Evolutionary conservation across 192 early-diverging fungal species (phyloP), one percentile per base, ranked within the genome.

Genomic region (Funneliformis geosporum): DNA sequence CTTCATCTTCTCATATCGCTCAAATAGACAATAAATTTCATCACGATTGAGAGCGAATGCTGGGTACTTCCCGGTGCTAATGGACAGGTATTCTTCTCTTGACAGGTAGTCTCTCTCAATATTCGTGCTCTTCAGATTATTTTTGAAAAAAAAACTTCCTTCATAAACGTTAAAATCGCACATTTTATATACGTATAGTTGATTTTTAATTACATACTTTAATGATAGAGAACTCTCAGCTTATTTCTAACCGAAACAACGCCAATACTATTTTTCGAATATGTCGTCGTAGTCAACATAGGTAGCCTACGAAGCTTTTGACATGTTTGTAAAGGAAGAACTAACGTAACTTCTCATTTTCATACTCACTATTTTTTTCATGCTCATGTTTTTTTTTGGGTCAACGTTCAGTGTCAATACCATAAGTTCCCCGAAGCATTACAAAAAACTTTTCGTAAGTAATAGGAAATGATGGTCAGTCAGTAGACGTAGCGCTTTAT

Each of bases 341-440:
- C 1, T 60, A 47, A 7, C 8, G 6, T 60, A 5, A 12, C 42
- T 6, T 73, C 47, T 33, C 33, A 2, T 33, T 2, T 33, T 33
- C 33, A 33, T 39, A 25, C 8, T n/a, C n/a, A 46, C 33, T 23
- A 55, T 60, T 23, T 59, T 47, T 11, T 59, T 55, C 0, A 0
- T 18, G 27, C 0, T 33, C 33, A 2, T 33, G 33, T 2, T 73
- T 38, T 73, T 27, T 59, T 60, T 18, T 27, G 11, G 5, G 10
- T 73, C 21, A 55, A 3, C 0, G 55, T 44, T 6, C 16, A 21
- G 10, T 16, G 14, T 39, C 27, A 59, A 73, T 73, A 25, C 25
- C 72, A 21, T 59, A 73, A 1, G 72, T 73, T 50, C 72, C 72
- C 10, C 55, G 23, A 73, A 73, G 72, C 47, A 73, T 73, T 73